Evolutionary conservation across 2,329 filamentous ascomycete species (phyloP).

Genomic region (Thermothelomyces thermophilus): DNA sequence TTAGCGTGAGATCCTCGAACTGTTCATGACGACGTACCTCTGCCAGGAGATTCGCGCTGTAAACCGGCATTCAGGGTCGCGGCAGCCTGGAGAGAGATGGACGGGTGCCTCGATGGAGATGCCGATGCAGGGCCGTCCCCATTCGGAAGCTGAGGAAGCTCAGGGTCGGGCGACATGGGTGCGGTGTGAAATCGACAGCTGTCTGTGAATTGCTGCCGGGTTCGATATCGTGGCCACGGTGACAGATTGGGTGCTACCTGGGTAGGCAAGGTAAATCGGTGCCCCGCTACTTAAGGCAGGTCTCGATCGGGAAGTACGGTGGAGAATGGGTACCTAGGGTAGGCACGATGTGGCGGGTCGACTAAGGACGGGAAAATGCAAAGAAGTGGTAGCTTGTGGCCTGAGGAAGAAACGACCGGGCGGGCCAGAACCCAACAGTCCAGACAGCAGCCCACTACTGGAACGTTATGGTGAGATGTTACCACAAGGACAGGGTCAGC

Average conservation of each 20-base stretch:
- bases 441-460: background rate
- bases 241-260: too few relatives aligned
- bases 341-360: too few relatives aligned
- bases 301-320: too few relatives aligned
- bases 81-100: conserved; percentile 66
- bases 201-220: background rate
- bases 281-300: too few relatives aligned
- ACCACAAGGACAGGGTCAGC: background rate
- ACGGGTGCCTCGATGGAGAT: conserved; percentile 54
- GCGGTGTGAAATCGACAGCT: conserved; percentile 15
- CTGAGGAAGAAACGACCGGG: too few relatives aligned
- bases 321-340: too few relatives aligned
- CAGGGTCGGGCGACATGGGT: conserved; percentile 30
- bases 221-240: too few relatives aligned
- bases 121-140: conserved; percentile 48
- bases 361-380: too few relatives aligned
- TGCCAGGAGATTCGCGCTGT: conserved; percentile 52
- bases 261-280: too few relatives aligned
- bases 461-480: conserved; percentile 2
- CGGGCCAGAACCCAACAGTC: too few relatives aligned
- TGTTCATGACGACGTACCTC: conserved; percentile 35
- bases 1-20: background rate
- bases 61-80: conserved; percentile 73
- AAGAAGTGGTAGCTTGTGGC: too few relatives aligned
- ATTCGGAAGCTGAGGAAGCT: conserved; percentile 26